A percentile compares a stretch with the other conserved stretches of the same genome.
Evolutionary conservation across 805 yeast genomes (phyloP).

Genomic region (Cyberlindnera americana): DNA sequence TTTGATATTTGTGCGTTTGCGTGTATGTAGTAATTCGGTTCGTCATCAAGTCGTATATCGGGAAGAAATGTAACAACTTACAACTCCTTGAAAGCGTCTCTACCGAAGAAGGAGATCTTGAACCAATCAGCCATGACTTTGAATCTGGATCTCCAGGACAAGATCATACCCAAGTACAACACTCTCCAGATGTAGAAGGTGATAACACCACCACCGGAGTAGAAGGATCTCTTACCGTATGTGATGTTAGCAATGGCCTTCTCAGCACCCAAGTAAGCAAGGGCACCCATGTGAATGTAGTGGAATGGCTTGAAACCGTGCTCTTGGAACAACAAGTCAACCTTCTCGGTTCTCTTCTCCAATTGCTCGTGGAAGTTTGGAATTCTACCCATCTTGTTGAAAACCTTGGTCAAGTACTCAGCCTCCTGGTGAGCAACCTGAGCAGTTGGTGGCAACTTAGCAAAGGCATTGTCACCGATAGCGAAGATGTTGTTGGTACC

Average conservation of each 20-base stretch:
- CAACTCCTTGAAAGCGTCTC: slow-evolving; percentile 88
- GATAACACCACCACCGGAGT: slow-evolving; percentile 81
- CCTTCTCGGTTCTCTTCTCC: slow-evolving; percentile 31
- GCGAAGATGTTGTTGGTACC: slow-evolving; percentile 84
- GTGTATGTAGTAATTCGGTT: neutral
- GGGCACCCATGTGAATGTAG: slow-evolving; percentile 86
- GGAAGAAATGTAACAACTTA: slow-evolving; percentile 15
- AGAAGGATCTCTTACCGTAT: slow-evolving; percentile 72
- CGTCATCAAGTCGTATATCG: slow-evolving; percentile 3
- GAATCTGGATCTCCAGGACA: slow-evolving; percentile 82
- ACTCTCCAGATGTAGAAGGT: slow-evolving; percentile 93
- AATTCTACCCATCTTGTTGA: slow-evolving; percentile 51
- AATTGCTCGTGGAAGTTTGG: slow-evolving; percentile 37
- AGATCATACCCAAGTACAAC: slow-evolving; percentile 85
- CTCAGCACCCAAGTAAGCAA: slow-evolving; percentile 91
- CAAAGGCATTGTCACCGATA: slow-evolving; percentile 87
- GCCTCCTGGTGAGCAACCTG: slow-evolving; percentile 97
- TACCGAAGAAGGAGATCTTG: slow-evolving; percentile 83
- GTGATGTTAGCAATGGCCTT: slow-evolving; percentile 91
- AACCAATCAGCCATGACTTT: slow-evolving; percentile 86
- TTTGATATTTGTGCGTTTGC: neutral
- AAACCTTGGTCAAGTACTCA: slow-evolving; percentile 66
- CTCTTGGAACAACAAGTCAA: slow-evolving; percentile 41
- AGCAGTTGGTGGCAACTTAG: slow-evolving; percentile 92
- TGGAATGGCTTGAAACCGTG: slow-evolving; percentile 61